Base-by-base conservation (phyloP, 2,329 filamentous ascomycete genomes). In the Colletotrichum simmondsii region DNA sequence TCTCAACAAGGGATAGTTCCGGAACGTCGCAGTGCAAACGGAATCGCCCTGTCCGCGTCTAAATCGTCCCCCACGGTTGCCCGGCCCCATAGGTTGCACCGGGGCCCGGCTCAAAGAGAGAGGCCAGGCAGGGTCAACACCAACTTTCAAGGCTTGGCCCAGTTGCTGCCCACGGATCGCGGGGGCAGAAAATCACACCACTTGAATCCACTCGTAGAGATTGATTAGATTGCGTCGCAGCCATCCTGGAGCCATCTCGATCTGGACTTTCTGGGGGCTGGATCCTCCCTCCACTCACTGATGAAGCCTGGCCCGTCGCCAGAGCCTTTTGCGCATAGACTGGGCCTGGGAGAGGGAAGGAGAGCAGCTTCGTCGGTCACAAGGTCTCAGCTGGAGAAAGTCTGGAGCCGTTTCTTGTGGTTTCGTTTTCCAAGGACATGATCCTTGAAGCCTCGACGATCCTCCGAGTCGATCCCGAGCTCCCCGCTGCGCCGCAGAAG, bases 211-310 rank as follows among this genome's bases (percentile, higher is more conserved):
- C 54, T 37, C 24, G 12, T 56, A 30, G 54, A 60, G 46, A 56
- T 70, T 72, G 66, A 61, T 57, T 70, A 72, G 56, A 72, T 72
- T 72, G 66, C 66, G 42, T 61, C 60, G 70, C 66, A 72, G 60
- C 70, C 70, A 54, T 56, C 52, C 30, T 35, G 46, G 8, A 37
- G 12, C 6, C 49, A 70, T 46, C 59, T 70, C 60, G 70, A 70
- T 69, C 66, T 60, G 54, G 46, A 24, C 32, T 60, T 14, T 28
- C 37, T 28, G 53, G 54, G 22, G 26, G n/a, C 5, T 8, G 19
- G 8, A 22, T 49, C 42, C 42, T 49, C 8, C 26, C 26, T 61
- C 26, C 54, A 30, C 12, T 11, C 14, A 37, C 52, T 16, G 24
- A 54, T 26, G 5, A 26, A 35, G n/a, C 30, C 14, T n/a, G 46